Evolutionary conservation across 768 basidiomycete species (phyloP), one percentile per base, ranked within the genome.

Genomic region (Terana coerulea): DNA sequence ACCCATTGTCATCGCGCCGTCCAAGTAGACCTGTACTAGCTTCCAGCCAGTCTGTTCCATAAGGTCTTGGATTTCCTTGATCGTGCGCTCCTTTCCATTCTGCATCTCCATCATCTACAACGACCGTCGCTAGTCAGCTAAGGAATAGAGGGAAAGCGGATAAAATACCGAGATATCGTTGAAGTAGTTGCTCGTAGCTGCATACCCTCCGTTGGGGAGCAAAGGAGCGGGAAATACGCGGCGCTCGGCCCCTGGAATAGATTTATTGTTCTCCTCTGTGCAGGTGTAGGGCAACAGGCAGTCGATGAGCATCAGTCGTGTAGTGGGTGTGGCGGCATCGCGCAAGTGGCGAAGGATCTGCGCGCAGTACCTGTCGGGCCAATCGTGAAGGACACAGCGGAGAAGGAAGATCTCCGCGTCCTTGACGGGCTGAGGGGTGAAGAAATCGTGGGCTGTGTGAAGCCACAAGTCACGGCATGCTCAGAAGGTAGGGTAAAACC

Each of bases 311-410:
- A 66, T 33, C 14, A 67, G 54, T 8, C 55, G 59, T 15, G 63
- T 64, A 25, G 49, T 53, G 2, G 60, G 57, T 5, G 36, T 49
- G 1, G 65, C 60, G n/a, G 52, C 59, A 11, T 47, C 57, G 30
- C 67, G 61, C 12, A 67, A 45, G n/a, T 49, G 46, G 24, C 51
- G 45, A 21, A 68, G 46, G 39, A 68, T 66, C 43, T 57, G 61
- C 35, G 55, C 22, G 39, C 48, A 53, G 47, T 67, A 64, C 4
- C 59, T 52, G 50, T 69, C 69, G 1, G 69, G 49, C 68, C 68
- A 69, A 51, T 69, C 64, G 50, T 71, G 68, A n/a, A 63, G 37
- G 34, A 69, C 58, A 29, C 41, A 47, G 21, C 61, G 53, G 15
- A 69, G 36, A 31, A 67, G 30, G 56, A 59, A 66, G n/a, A 66